Conservation (phyloP, 192 early-diverging fungal genomes). For the Paraglomus occultum region DNA sequence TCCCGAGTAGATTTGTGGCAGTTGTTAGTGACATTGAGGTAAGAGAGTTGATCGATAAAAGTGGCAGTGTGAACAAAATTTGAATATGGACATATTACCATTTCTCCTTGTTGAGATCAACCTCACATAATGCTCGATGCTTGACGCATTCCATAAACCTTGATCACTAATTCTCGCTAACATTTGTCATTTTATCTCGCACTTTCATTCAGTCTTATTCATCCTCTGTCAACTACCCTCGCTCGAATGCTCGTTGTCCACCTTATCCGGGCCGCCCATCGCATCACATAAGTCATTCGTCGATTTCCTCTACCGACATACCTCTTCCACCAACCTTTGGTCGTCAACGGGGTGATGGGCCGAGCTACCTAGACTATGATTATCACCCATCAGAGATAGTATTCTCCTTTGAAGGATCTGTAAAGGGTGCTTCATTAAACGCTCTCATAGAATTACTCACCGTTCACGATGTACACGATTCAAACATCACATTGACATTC, state of each 20-base stretch:
- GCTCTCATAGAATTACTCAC: slow-evolving; percentile 74
- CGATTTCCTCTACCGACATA: too few relatives aligned
- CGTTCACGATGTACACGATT: slow-evolving; percentile 66
- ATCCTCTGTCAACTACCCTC: too few relatives aligned
- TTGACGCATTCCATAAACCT: too few relatives aligned
- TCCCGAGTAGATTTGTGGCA: slow-evolving; percentile 73
- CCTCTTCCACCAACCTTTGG: background rate
- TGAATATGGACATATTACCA: background rate
- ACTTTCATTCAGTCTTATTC: too few relatives aligned
- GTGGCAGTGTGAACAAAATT: background rate
- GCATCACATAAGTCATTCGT: too few relatives aligned
- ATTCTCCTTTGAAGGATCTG: slow-evolving; percentile 64
- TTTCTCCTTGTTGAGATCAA: slow-evolving; percentile 11
- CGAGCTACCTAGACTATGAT: slow-evolving; percentile 58
- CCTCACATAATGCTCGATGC: slow-evolving; percentile 36
- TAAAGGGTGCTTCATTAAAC: slow-evolving; percentile 69
- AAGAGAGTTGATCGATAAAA: slow-evolving; percentile 32
- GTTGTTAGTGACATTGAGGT: slow-evolving; percentile 51
- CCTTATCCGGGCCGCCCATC: too few relatives aligned
- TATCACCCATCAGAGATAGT: slow-evolving; percentile 56
- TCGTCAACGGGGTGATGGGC: slow-evolving; percentile 14
- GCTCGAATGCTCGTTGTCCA: too few relatives aligned
- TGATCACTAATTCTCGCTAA: too few relatives aligned
- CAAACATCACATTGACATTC: slow-evolving; percentile 81
- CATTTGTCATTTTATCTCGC: too few relatives aligned